Evolutionary conservation across 257 asterid genomes (phyloP), one percentile per base, ranked within the genome.

Genomic region (Ilex asprella): DNA sequence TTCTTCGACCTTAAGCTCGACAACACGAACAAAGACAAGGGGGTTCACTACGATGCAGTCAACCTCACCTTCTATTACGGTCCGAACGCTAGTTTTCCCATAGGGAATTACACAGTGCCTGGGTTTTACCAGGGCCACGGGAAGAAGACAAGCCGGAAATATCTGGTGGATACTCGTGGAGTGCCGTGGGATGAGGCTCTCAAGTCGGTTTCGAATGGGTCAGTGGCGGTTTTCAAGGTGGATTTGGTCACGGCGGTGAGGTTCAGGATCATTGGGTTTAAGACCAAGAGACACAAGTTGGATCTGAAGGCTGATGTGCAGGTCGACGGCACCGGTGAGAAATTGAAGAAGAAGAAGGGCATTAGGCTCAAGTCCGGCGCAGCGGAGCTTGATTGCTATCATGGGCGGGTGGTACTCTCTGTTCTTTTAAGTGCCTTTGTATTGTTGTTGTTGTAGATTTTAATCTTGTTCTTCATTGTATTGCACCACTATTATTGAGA

Each of bases 121-220:
- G 73, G 46, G 13, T 91, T 91, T 77, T 68, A 84, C 72, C 96
- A 91, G 77, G 98, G 98, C 13, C 94, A 82, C 68, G 65, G 58
- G 6, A 86, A 86, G 76, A 76, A 56, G 4, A 73, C 94, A 27
- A 65, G 2, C 56, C 74, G 82, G 71, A 65, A 2, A 7, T 58
- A 56, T 4, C 0, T 55, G 77, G 67, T 78, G 51, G 71, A 67
- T 61, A 70, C 80, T 13, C 9, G 10, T 1, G 86, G 83, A 11
- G 52, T 81, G 74, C 87, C 86, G 63, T 90, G 92, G 97, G 64
- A 35, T 73, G 83, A 35, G 67, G 95, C 81, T 60, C 16, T 32
- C 3, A 54, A 29, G 39, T 73, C 62, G 35, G 84, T 74, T 10
- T 66, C 68, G 13, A 76, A 68, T 43, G 81, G 73, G 58, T 75